Percentiles rank a stretch among this genome's conserved stretches.
Evolutionary conservation across 1,284 basidiomycete species (phyloP).

Genomic region (Moesziomyces aphidis): DNA sequence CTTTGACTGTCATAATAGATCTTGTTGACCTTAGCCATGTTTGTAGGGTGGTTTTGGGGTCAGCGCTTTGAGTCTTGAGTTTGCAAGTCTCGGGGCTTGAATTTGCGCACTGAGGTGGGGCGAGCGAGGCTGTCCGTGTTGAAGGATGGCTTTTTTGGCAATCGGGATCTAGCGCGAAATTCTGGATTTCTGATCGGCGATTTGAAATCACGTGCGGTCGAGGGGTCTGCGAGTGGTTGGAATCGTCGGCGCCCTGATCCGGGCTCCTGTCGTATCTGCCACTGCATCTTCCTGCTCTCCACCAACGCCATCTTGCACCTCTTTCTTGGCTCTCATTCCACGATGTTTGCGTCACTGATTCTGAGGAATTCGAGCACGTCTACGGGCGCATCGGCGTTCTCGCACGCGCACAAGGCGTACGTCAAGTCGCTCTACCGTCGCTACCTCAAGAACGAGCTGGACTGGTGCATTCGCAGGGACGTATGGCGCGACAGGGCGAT

Average conservation of each 20-base stretch:
- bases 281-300: not conserved
- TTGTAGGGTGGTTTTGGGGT: too few relatives aligned
- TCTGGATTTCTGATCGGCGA: too few relatives aligned
- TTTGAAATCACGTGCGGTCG: too few relatives aligned
- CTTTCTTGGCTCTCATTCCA: not conserved
- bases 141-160: too few relatives aligned
- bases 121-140: too few relatives aligned
- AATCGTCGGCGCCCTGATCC: too few relatives aligned
- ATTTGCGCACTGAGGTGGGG: too few relatives aligned
- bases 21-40: not conserved
- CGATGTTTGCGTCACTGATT: conserved; percentile 35
- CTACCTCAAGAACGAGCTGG: conserved; percentile 82
- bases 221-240: too few relatives aligned
- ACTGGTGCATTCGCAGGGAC: conserved; percentile 88
- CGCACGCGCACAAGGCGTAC: conserved; percentile 82
- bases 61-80: too few relatives aligned
- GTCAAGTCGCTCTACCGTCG: conserved; percentile 93
- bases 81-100: too few relatives aligned
- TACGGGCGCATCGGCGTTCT: conserved; percentile 71
- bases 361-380: conserved; percentile 22
- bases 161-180: too few relatives aligned
- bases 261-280: too few relatives aligned
- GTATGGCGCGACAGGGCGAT: conserved; percentile 85
- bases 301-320: conserved; percentile 6
- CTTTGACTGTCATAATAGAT: not conserved